phyloP scores from a whole-genome alignment of 331 rosid species.

The Quercus lobata region DNA sequence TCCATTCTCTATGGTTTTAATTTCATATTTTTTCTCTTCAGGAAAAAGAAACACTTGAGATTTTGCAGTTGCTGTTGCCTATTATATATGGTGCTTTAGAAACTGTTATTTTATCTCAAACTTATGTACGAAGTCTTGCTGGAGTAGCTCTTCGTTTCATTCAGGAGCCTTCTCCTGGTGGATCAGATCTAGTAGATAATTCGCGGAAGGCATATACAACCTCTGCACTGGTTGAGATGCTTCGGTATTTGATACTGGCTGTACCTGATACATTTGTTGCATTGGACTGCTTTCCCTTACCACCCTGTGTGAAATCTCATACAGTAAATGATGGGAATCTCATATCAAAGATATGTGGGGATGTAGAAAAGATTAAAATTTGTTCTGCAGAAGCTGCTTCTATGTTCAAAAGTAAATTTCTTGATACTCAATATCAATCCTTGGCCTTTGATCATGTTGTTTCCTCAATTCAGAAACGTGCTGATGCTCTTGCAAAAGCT shows the following conservation, averaged over 20 bases:
- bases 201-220: conserved; percentile 85
- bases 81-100: conserved; percentile 87
- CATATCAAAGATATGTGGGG: conserved; percentile 57
- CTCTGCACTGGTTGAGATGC: conserved; percentile 88
- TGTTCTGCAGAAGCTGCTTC: conserved; percentile 51
- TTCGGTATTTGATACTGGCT: conserved; percentile 77
- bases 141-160: conserved; percentile 70
- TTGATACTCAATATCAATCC: conserved; percentile 67
- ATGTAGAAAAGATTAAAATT: conserved; percentile 46
- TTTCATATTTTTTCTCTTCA: conserved; percentile 36
- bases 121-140: conserved; percentile 82
- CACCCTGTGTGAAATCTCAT: conserved; percentile 68
- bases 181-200: conserved; percentile 92
- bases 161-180: conserved; percentile 90
- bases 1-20: conserved; percentile 21
- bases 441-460: conserved; percentile 62
- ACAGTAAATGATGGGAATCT: conserved; percentile 68
- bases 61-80: conserved; percentile 88
- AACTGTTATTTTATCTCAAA: conserved; percentile 80
- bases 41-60: conserved; percentile 84
- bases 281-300: conserved; percentile 93
- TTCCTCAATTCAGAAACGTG: conserved; percentile 70
- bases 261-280: conserved; percentile 96
- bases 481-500: conserved; percentile 76
- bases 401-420: conserved; percentile 48